Evolutionary conservation across 2,329 filamentous ascomycete species (phyloP).

Genomic region (Grosmannia huntii): DNA sequence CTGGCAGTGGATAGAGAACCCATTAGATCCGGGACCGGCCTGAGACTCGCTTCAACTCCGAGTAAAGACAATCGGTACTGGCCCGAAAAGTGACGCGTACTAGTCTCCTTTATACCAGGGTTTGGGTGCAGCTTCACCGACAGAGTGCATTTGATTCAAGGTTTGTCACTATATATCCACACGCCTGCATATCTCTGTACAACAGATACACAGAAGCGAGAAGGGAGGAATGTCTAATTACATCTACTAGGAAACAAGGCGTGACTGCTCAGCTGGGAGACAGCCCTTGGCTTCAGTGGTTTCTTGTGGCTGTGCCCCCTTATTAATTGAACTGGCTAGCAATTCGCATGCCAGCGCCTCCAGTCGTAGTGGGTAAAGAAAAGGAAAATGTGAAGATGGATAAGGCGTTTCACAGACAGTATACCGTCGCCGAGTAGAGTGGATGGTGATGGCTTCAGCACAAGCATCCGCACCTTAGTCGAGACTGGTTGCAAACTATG

Average conservation of each 20-base stretch:
- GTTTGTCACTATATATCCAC: background rate
- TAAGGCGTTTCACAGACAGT: background rate
- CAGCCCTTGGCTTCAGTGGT: background rate
- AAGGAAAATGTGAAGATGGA: conserved; percentile 13
- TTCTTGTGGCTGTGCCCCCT: background rate
- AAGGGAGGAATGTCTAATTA: conserved; percentile 15
- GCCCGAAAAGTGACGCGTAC: background rate
- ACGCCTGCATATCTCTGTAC: background rate
- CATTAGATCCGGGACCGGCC: conserved; percentile 9
- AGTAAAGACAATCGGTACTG: background rate
- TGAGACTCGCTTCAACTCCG: background rate
- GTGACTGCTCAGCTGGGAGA: background rate
- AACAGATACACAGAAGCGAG: background rate
- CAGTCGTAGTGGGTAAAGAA: conserved; percentile 12
- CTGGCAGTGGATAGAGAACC: conserved; percentile 35
- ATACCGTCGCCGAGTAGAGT: background rate
- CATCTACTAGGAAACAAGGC: conserved; percentile 11
- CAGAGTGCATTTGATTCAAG: background rate
- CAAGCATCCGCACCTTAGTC: background rate
- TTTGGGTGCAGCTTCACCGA: background rate
- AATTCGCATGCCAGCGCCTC: background rate
- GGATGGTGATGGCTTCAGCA: background rate
- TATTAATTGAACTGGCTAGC: background rate
- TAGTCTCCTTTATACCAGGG: background rate
- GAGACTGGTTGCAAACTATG: background rate